Evolutionary conservation across 73 alveolate genomes (phyloP).

Genomic region (Blepharisma stoltei): DNA sequence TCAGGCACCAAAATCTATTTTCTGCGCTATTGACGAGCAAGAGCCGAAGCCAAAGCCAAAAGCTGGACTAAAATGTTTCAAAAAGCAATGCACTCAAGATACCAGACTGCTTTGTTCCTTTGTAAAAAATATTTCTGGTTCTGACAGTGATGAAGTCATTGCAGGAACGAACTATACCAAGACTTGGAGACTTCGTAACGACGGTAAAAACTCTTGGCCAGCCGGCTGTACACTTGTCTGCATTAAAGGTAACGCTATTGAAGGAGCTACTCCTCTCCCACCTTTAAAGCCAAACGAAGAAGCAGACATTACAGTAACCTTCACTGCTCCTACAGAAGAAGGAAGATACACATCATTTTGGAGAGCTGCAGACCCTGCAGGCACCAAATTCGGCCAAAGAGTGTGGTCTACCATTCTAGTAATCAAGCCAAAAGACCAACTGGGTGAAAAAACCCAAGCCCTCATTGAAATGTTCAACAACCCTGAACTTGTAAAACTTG

Average conservation of each 20-base stretch:
- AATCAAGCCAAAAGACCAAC: not conserved
- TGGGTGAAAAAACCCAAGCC: not conserved
- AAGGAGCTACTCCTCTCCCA: conserved; percentile 3
- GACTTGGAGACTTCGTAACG: conserved; percentile 57
- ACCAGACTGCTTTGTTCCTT: conserved; percentile 3
- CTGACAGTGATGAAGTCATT: not conserved
- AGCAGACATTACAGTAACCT: conserved; percentile 30
- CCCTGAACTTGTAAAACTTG: not conserved
- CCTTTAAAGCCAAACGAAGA: conserved; percentile 43
- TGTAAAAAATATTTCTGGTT: not conserved
- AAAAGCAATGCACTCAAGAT: not conserved
- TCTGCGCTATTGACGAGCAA: not conserved
- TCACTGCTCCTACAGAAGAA: conserved; percentile 39
- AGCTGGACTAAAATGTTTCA: not conserved
- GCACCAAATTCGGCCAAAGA: conserved; percentile 20
- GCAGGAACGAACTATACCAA: conserved; percentile 34
- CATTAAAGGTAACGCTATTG: conserved; percentile 47
- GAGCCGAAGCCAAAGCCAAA: not conserved
- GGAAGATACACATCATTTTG: conserved; percentile 23
- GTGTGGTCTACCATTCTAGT: not conserved
- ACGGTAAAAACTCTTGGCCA: conserved; percentile 55
- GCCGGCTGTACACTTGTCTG: conserved; percentile 33
- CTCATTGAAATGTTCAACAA: not conserved
- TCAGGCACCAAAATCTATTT: conserved; percentile 45
- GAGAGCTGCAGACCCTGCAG: conserved; percentile 23